Base-by-base conservation (phyloP, 257 asterid species). In the Penstemon barbatus region DNA sequence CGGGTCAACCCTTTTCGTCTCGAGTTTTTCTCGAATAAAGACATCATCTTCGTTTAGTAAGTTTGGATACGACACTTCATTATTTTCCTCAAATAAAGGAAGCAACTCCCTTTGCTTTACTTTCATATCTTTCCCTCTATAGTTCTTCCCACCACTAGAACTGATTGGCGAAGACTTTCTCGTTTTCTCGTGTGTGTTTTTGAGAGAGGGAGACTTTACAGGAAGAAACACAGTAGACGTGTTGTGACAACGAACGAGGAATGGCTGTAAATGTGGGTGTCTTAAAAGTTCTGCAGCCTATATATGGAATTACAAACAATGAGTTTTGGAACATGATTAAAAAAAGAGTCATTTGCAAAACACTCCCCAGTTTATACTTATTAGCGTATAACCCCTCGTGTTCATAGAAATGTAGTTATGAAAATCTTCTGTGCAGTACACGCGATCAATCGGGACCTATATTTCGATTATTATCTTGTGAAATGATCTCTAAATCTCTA, bases 211-310 rank as follows among this genome's bases (percentile, higher is more conserved):
- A 50, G 97, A 91, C 71, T 87, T 87, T 74, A 93, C 92, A 0
- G 99, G 99, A 75, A 93, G 96, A 77, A 85, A 89, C 18, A 84
- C 96, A 7, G 92, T 66, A 10, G 92, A 82, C 1, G 85, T 88
- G 63, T 86, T 88, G 74, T 79, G 90, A 68, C 96, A 91, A 2
- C 77, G 83, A 46, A 93, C 87, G 74, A 94, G 92, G 79, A 76
- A 91, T 9, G 96, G 91, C 61, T 94, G 92, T 88, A 94, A 80
- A 82, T 94, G 96, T n/a, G 92, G 82, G 71, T 94, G 92, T 65
- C 99, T 77, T 65, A 94, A 61, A 68, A 90, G 81, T 69, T 94
- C 99, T 3, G 97, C 97, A 70, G 97, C 90, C 97, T 93, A 61
- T 42, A 63, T 7, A 5, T 12, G 9, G 25, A 46, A 67, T 79